Percentiles rank a stretch among this genome's conserved stretches.
These are phyloP conservation scores for Aspergillus viridinutans DNA, from an alignment of 2,329 filamentous ascomycete genomes.

Conservation along the genomic window DNA sequence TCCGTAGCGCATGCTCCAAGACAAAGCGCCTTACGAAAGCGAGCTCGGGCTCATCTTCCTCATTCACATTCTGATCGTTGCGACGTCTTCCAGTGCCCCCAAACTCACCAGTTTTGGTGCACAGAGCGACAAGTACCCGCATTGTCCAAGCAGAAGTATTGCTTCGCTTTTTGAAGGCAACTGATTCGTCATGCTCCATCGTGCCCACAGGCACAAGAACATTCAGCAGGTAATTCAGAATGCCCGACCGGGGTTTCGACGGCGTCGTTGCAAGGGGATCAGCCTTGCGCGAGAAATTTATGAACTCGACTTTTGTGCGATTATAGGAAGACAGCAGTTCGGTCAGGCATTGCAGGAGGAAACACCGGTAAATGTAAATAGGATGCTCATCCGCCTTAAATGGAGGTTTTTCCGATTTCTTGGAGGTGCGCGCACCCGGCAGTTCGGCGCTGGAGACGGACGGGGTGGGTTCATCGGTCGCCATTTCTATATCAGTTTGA, in stretches of 20 bases:
- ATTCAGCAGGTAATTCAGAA: constrained; percentile 89
- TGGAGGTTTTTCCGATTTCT: constrained; percentile 64
- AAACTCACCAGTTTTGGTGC: constrained; percentile 80
- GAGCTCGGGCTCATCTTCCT: constrained; percentile 50
- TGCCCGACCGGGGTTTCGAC: constrained; percentile 86
- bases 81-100: constrained; percentile 55
- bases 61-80: constrained; percentile 32
- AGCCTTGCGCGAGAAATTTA: constrained; percentile 94
- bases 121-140: constrained; percentile 78
- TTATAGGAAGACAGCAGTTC: constrained; percentile 91
- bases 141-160: constrained; percentile 84
- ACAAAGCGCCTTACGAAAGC: constrained; percentile 93
- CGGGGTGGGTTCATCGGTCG: constrained; percentile 35
- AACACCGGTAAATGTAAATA: constrained; percentile 94
- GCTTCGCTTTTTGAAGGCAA: constrained; percentile 75
- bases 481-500: constrained; percentile 50
- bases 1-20: constrained; percentile 84
- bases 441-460: constrained; percentile 29
- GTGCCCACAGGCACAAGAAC: constrained; percentile 66
- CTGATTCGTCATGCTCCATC: constrained; percentile 67
- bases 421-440: constrained; percentile 41
- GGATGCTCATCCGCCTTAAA: constrained; percentile 94
- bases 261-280: constrained; percentile 80
- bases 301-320: constrained; percentile 94
- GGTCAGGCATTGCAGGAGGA: constrained; percentile 84